Base-by-base conservation (phyloP, 1,139 yeast genomes). In the Oligophagozyma castellii region DNA sequence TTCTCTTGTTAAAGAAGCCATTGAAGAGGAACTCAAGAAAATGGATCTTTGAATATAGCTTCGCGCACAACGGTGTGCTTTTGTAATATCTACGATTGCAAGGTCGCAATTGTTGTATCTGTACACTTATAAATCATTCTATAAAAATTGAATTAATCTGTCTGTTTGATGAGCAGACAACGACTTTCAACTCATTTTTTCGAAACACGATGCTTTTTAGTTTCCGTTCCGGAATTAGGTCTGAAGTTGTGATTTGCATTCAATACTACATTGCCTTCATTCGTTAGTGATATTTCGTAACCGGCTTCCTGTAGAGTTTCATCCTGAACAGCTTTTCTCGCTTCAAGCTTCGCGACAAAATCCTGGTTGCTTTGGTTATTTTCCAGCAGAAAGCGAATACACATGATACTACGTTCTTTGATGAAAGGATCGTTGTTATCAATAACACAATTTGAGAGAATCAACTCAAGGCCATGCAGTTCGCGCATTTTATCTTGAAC, bases 341-440 rank as follows among this genome's bases (percentile, higher is more conserved):
- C 77, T 40, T 74, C 80, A 31, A 75, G 42, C 24, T 59, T 48
- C 21, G 80, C 74, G 1, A 89, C 86, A 46, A 83, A 69, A 2
- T 63, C 61, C 53, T 89, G 95, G 48, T 86, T 89, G 28, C 58
- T 65, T 2, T 44, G 43, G 44, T 89, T 89, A 12, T 65, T 61
- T 18, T 70, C 67, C 14, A 89, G 55, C 19, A 84, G 53, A 35
- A 73, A 75, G 39, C 76, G 70, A 25, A 89, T 52, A 43, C 95
- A 81, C 8, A 86, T 55, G 19, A 89, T 78, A 2, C 94, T 69
- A 35, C 92, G 61, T 47, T 89, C 98, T 38, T 81, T 78, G 35
- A 89, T 76, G 46, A 65, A 84, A 0, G 96, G 96, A 44, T 89
- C 92, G 46, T 78, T 73, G 29, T 73, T 76, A 51, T 89, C 98